These are phyloP conservation scores for Hansenula sp. DNA, from an alignment of 1,139 yeast genomes.

Conservation along the genomic window DNA sequence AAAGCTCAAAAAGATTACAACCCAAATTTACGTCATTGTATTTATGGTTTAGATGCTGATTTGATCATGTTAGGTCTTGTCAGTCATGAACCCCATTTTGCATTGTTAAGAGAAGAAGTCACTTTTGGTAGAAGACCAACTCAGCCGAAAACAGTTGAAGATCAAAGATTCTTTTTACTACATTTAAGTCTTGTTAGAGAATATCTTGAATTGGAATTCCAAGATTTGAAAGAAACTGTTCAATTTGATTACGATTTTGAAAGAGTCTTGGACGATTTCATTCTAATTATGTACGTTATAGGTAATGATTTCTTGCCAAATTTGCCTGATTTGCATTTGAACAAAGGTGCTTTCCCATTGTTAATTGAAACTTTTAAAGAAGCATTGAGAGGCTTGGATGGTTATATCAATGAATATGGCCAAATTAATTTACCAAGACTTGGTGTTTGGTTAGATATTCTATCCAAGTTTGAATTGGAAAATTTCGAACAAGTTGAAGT, in stretches of 20 bases:
- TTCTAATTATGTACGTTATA: constrained; percentile 86
- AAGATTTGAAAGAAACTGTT: constrained; percentile 58
- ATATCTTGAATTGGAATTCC: constrained; percentile 82
- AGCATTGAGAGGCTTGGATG: constrained; percentile 69
- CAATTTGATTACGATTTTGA: constrained; percentile 81
- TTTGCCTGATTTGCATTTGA: constrained; percentile 87
- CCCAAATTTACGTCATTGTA: constrained; percentile 89
- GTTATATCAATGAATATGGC: constrained; percentile 83
- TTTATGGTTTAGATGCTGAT: constrained; percentile 97
- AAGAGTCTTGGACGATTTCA: constrained; percentile 85
- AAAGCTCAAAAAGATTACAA: constrained; percentile 72
- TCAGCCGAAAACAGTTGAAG: constrained; percentile 56
- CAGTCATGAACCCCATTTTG: constrained; percentile 95
- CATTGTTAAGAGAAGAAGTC: constrained; percentile 93
- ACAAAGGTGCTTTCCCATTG: constrained; percentile 94
- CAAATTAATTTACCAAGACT: constrained; percentile 71
- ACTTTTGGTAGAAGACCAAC: constrained; percentile 65
- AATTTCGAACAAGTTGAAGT: constrained; percentile 73
- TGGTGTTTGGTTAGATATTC: constrained; percentile 64
- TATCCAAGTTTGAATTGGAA: constrained; percentile 73
- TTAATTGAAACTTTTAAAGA: constrained; percentile 84
- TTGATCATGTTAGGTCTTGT: constrained; percentile 94
- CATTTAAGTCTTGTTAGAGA: constrained; percentile 88
- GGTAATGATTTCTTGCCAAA: constrained; percentile 99
- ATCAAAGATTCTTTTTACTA: constrained; percentile 76